Percentiles rank a stretch among this genome's conserved stretches.
These are phyloP conservation scores for Stachybotrys chartarum DNA, from an alignment of 2,329 filamentous ascomycete genomes.

Conservation along the genomic window DNA sequence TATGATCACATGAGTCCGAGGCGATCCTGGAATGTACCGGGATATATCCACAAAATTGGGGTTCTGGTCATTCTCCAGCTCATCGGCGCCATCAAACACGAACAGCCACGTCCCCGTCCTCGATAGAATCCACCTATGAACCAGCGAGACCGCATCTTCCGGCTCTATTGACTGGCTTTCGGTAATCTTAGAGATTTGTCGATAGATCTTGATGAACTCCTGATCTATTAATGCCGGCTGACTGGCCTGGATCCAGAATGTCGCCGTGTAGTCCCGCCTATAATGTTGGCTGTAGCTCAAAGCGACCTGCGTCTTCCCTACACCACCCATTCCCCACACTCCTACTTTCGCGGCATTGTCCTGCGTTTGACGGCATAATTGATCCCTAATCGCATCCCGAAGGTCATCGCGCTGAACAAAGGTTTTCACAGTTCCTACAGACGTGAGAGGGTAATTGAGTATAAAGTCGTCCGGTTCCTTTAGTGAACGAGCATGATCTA, in stretches of 20 bases:
- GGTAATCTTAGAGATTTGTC: background rate
- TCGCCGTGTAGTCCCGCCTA: background rate
- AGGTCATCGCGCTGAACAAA: background rate
- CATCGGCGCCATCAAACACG: background rate
- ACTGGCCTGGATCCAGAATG: background rate
- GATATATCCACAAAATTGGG: background rate
- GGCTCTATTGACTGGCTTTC: background rate
- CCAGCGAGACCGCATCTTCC: background rate
- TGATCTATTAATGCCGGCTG: background rate
- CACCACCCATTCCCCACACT: background rate
- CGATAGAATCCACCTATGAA: background rate
- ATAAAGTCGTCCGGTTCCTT: too few relatives aligned
- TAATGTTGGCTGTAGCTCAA: background rate
- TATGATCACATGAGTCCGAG: background rate
- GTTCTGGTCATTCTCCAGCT: background rate
- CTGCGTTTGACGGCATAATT: background rate
- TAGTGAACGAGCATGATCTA: too few relatives aligned
- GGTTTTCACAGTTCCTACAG: background rate
- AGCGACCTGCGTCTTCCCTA: background rate
- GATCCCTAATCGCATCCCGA: background rate
- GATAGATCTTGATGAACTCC: background rate
- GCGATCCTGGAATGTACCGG: background rate
- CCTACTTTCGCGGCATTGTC: background rate
- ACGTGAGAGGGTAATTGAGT: background rate
- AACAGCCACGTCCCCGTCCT: background rate